Evolutionary conservation across 331 rosid species (phyloP), one percentile per base, ranked within the genome.

Genomic region (Dryas integrifolia): DNA sequence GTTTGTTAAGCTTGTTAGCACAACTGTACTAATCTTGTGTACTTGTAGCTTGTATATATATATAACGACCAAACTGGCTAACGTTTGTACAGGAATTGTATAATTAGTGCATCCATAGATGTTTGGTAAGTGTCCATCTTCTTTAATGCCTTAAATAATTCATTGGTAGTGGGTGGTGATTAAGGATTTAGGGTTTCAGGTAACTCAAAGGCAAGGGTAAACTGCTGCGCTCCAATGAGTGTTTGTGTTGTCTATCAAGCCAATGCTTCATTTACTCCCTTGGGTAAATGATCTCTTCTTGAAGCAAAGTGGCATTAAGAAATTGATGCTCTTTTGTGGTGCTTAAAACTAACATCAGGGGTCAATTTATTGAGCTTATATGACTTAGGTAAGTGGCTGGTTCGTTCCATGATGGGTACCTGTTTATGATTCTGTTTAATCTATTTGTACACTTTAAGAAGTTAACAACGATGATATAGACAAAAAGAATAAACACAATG

Each of bases 71-170:
- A 5, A 73, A 73, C 62, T 16, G 35, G 44, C 70, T 4, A 53
- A 48, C 50, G 53, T 62, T 50, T 73, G 77, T 73, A 73, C 70
- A 73, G 30, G 58, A 70, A 40, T 49, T 50, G 70, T 73, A 73
- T 73, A 39, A 73, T 7, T 41, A 51, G 70, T 73, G 53, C 61
- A 7, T 8, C 9, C 50, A 4, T 61, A 0, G n/a, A 18, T 49
- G 77, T 61, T 40, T 73, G 69, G 24, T 38, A 30, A 9, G 47
- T 30, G 9, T 7, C 45, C 39, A 46, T 61, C 35, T 49, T 61
- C 41, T 50, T 30, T 46, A n/a, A 38, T 72, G 45, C 58, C 46
- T 26, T 47, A 26, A n/a, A n/a, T 46, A 1, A 60, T 59, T 44
- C 58, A 26, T 72, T 46, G 24, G 14, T n/a, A 30, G 41, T 30